Evolutionary conservation across 2,329 filamentous ascomycete species (phyloP), one percentile per base, ranked within the genome.

Genomic region (Penicillium sp.): DNA sequence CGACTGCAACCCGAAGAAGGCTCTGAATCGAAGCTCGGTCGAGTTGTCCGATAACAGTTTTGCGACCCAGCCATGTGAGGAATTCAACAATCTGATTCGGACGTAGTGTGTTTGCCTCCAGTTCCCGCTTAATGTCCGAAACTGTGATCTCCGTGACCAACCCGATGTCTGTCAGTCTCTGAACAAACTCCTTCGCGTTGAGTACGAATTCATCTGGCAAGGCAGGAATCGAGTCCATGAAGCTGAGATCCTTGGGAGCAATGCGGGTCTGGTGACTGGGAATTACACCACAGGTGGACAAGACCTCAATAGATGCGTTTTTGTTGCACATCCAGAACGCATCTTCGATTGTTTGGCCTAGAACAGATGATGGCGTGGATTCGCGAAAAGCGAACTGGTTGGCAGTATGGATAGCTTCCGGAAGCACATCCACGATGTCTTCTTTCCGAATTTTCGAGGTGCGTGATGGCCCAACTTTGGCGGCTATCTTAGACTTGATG

Each of bases 241-340:
- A 98, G 59, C 79, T 83, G 35, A 86, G 69, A 37, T 84, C 81
- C 76, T 75, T 88, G 66, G 66, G 86, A 73, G 66, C 87, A 59
- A 95, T 80, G 29, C 93, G 87, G 31, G 96, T 89, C 58, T 87
- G 81, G 10, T 87, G 82, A 31, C 88, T 95, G n/a, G 87, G 82
- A 46, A 96, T 77, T 6, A 98, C 84, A 48, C 95, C 95, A 50
- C 86, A 83, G 18, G 87, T 95, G 1, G 91, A 96, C 57, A 95
- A 84, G 6, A 96, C 81, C 63, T 96, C 91, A 49, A 97, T 89
- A 0, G 82, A 86, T 2, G 89, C 83, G 55, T 86, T 86, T 65
- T 83, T 86, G 63, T 88, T 93, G 55, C 89, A 91, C 31, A 84
- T 95, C 93, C 93, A 98, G 66, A 98, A 98, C 0, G 90, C 88